Base-by-base conservation (phyloP, 768 basidiomycete species). In the Cyathus striatus region DNA sequence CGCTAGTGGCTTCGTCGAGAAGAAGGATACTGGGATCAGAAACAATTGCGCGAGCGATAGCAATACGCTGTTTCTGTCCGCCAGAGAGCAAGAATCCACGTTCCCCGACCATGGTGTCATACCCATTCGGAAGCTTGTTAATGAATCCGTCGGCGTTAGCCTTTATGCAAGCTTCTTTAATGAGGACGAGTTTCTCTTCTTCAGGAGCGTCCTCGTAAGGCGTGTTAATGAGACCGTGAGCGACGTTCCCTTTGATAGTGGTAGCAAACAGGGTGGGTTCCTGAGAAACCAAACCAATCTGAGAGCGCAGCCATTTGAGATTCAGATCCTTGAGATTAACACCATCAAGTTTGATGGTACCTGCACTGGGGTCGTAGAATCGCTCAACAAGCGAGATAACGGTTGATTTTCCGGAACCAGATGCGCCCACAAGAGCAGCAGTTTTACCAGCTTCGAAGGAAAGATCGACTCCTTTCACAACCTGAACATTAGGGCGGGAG, bases 131-230 rank as follows among this genome's bases (percentile, higher is more conserved):
- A 3, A 94, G 65, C 54, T 88, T 88, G 45, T 68, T 70, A 49
- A 94, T 82, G 60, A 93, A 94, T n/a, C 82, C 83, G 50, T 94
- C 86, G 0, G 90, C 90, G 53, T 94, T 94, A 2, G 91, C 82
- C 58, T 91, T 90, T 63, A 90, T 65, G 50, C 87, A 90, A 2
- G 91, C 91, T 40, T 89, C 81, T 64, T 87, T 85, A 65, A 94
- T 76, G 16, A 92, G 61, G 27, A 69, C 72, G 43, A 85, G 75
- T 61, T 90, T 86, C 54, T 89, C 82, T 43, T 86, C 88, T n/a
- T 83, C 79, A 0, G 81, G 66, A 0, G 75, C 72, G 47, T 86
- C 54, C 54, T 93, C 88, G 56, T 68, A 69, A 23, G 66, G 62
- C 0, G 89, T 90, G 30, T 79, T 78, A 52, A 91, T 89, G 30